A percentile compares a stretch with the other conserved stretches of the same genome.
phyloP scores from a whole-genome alignment of 257 asterid genomes.

The Rhazya stricta region DNA sequence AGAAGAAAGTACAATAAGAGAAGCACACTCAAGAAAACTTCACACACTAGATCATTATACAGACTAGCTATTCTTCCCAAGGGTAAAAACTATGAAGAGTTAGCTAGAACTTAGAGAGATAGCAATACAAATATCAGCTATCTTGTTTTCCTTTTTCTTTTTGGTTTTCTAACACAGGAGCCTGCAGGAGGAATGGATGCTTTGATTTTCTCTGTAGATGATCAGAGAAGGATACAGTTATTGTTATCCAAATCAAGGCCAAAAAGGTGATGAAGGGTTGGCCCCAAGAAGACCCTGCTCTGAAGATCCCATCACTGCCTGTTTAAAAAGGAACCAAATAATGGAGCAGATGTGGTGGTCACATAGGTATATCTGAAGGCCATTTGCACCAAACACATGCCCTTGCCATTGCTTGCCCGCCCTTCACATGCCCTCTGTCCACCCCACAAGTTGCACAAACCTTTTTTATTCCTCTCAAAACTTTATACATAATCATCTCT shows the following conservation, averaged over 20 bases:
- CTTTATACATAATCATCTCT: conserved; percentile 5
- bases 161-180: background rate
- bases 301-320: conserved; percentile 10
- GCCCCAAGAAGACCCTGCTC: conserved; percentile 9
- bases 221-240: background rate
- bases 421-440: conserved; percentile 40
- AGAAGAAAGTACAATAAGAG: background rate
- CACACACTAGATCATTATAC: conserved; percentile 19
- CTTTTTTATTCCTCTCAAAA: conserved; percentile 18
- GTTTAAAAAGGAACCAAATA: conserved; percentile 25
- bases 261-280: conserved; percentile 12
- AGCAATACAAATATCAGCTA: conserved; percentile 27
- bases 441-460: conserved; percentile 19
- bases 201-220: background rate
- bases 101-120: conserved; percentile 6
- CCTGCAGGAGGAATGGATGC: background rate
- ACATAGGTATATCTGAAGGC: conserved; percentile 16
- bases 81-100: background rate
- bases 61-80: conserved; percentile 6
- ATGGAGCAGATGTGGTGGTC: conserved; percentile 21
- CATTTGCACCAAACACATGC: conserved; percentile 31
- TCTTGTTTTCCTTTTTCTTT: conserved; percentile 4
- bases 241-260: conserved; percentile 12
- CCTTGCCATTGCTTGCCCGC: conserved; percentile 25
- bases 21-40: background rate